Base-by-base conservation (phyloP, 148 eudicot species). In the Nepenthes gracilis region DNA sequence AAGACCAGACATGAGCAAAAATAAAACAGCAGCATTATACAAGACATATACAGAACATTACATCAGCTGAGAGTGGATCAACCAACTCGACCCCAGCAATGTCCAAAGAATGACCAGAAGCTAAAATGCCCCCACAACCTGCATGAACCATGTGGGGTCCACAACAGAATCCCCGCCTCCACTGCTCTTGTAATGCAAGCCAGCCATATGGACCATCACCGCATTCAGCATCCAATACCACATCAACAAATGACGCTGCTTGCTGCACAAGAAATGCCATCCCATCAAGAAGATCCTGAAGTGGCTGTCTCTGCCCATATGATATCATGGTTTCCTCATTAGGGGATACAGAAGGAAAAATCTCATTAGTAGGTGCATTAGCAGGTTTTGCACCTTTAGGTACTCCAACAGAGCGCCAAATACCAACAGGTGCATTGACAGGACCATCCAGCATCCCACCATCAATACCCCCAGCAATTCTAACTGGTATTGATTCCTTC, bases 61-160 rank as follows among this genome's bases (percentile, higher is more conserved):
- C 98, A 76, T 86, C 85, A 70, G 85, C 81, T 50, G 93, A 81
- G 52, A 88, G 83, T 33, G 98, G 96, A 79, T 93, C 96, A 65
- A 81, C 78, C 45, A 93, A 80, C 71, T 84, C 89, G 70, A 88
- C 78, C 6, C 98, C 98, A 60, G 96, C 94, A 73, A 88, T 84
- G 66, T 93, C 98, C 70, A 88, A 69, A 50, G 95, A 85, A 77
- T 93, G 98, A 57, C 86, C 77, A 75, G 98, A 86, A 65, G 98
- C 87, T 72, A 93, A 79, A 62, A 83, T 70, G 61, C 98, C 98
- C 35, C 98, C 98, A 82, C 98, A 93, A 49, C 97, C 97, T 12
- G 97, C 97, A 83, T 88, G 97, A 47, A 76, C 87, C 92, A 77
- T 83, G 50, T 83, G 77, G 9, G 97, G 97, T 64, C 97, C 96